These are phyloP conservation scores for Trichoderma koningii DNA, from an alignment of 2,329 filamentous ascomycete species.

Conservation along the genomic window DNA sequence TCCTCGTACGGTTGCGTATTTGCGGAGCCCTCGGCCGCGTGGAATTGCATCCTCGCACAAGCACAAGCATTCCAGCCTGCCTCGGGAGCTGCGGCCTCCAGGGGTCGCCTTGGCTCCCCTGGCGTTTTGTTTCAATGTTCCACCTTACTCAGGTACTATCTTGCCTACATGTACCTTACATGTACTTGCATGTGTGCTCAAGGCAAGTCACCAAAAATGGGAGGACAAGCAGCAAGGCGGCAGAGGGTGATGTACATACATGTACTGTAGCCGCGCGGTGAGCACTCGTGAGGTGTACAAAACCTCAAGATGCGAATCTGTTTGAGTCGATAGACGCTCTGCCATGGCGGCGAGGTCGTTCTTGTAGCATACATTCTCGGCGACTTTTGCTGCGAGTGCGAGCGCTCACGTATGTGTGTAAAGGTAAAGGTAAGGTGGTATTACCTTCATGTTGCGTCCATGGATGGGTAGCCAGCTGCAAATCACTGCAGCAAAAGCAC, in stretches of 20 bases:
- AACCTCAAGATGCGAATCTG: too few relatives aligned
- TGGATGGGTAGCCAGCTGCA: too few relatives aligned
- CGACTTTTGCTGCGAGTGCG: background rate
- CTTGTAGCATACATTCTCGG: too few relatives aligned
- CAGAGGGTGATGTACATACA: background rate
- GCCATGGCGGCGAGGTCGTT: too few relatives aligned
- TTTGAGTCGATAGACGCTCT: too few relatives aligned
- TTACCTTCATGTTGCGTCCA: too few relatives aligned
- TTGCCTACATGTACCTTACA: too few relatives aligned
- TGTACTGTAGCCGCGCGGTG: background rate
- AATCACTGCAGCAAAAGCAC: too few relatives aligned
- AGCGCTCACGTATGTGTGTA: background rate
- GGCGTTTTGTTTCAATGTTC: background rate
- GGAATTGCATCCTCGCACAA: constrained; percentile 11
- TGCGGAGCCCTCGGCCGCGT: constrained; percentile 19
- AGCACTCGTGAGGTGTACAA: background rate
- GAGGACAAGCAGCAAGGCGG: too few relatives aligned
- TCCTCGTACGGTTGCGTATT: constrained; percentile 1
- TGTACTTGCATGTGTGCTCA: background rate
- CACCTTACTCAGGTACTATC: too few relatives aligned
- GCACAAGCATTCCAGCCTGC: constrained; percentile 13
- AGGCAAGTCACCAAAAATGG: background rate
- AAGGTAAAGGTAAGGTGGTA: too few relatives aligned
- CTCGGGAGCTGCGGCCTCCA: constrained; percentile 24
- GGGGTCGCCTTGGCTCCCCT: constrained; percentile 13